phyloP scores from a whole-genome alignment of 345 rosid genomes.

The Hypericum androsaemum region DNA sequence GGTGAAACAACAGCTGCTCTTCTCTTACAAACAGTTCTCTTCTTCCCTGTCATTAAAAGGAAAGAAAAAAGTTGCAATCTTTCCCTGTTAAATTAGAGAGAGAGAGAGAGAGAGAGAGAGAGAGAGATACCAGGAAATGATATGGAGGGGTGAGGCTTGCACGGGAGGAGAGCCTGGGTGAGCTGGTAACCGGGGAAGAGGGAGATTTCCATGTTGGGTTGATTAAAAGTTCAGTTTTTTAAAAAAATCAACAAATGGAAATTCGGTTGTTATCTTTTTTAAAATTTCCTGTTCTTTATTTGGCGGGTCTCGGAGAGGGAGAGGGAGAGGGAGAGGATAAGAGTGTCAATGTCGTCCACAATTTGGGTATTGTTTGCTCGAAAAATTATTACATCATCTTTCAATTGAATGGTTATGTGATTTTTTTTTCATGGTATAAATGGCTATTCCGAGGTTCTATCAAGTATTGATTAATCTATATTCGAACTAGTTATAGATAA shows the following conservation, averaged over 20 bases:
- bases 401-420: no score
- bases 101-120: slow-evolving; percentile 5
- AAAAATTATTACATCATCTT: no score
- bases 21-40: slow-evolving; percentile 6
- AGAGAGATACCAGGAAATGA: slow-evolving; percentile 15
- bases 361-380: not conserved
- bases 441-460: no score
- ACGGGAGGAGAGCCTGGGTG: slow-evolving; percentile 17
- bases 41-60: slow-evolving; percentile 30
- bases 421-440: no score
- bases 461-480: no score
- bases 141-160: slow-evolving; percentile 17
- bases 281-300: not conserved
- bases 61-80: not conserved
- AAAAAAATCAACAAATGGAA: not conserved
- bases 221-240: slow-evolving; percentile 8
- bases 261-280: not conserved
- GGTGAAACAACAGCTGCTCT: slow-evolving; percentile 13
- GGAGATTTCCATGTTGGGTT: slow-evolving; percentile 34
- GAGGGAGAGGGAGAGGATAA: slow-evolving; percentile 13
- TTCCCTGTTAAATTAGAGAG: not conserved
- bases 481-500: no score
- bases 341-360: slow-evolving; percentile 26
- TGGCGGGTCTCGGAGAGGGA: not conserved
- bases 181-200: slow-evolving; percentile 30